Evolutionary conservation across 345 rosid genomes (phyloP), one percentile per base, ranked within the genome.

Genomic region (Linum usitatissimum): DNA sequence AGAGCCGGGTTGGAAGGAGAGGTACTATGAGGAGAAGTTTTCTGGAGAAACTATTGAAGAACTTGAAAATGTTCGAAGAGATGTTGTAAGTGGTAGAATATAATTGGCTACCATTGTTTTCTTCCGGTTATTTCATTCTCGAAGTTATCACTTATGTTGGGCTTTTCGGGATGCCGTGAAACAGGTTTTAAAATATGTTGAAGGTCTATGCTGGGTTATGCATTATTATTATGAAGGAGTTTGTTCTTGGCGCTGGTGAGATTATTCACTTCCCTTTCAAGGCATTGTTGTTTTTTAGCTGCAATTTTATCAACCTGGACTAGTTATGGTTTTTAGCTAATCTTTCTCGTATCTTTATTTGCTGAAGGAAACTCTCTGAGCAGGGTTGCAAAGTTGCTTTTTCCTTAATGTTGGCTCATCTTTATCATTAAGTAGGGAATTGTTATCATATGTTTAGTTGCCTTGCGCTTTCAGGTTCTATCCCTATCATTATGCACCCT

Each of bases 201-300:
- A 93, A 76, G 99, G 99, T 60, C 81, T 93, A 40, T 93, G 97
- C 64, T 93, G 99, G 99, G 84, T 93, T 48, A 86, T 90, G 99
- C 99, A 77, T 68, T 87, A 93, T 70, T 93, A 93, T 67, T 90
- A 87, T 70, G 96, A 87, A 76, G 99, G 97, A 57, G 97, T 93
- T 73, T 87, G 88, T 75, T 93, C 99, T 61, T 93, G 99, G 99
- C 85, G 81, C 30, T 93, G 99, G 97, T 87, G 69, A 83, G 89
- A 81, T 70, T 62, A 36, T 61, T 30, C 45, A 3, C 42, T 57
- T 64, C 18, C 59, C 23, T 30, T n/a, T 7, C 13, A 49, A 21
- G 61, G 15, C n/a, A 20, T 49, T 23, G 38, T 70, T 12, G 20
- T 51, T 20, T 53, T 9, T 59, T 3, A 23, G 23, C 4, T 57